Conservation (phyloP, 2,329 filamentous ascomycete genomes). For the Apiospora kogelbergensis region DNA sequence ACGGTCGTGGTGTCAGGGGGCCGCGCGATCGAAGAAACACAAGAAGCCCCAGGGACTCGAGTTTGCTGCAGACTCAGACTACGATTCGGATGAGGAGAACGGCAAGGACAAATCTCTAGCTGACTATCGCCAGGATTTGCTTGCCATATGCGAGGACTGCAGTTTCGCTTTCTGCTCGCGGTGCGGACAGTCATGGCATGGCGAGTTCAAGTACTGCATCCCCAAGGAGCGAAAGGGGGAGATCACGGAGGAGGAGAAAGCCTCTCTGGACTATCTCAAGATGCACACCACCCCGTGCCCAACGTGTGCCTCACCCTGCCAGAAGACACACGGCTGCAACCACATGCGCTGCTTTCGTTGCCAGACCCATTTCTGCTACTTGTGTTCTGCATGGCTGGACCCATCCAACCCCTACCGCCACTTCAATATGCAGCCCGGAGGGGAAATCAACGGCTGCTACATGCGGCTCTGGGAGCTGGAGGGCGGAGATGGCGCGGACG, state of each 20-base stretch:
- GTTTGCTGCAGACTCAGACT: constrained; percentile 53
- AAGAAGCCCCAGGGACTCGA: constrained; percentile 69
- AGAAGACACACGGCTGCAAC: constrained; percentile 94
- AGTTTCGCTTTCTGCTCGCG: constrained; percentile 80
- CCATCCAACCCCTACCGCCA: constrained; percentile 82
- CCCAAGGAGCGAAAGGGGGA: constrained; percentile 67
- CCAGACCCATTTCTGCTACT: constrained; percentile 90
- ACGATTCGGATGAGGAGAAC: constrained; percentile 48
- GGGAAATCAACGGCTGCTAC: constrained; percentile 65
- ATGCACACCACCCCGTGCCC: constrained; percentile 85
- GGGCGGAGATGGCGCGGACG: constrained; percentile 67
- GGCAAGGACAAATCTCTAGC: constrained; percentile 32
- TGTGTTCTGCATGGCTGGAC: constrained; percentile 85
- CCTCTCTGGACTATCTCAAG: constrained; percentile 80
- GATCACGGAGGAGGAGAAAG: constrained; percentile 80
- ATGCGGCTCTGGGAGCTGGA: constrained; percentile 90
- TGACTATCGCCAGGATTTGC: constrained; percentile 50
- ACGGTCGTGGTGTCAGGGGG: constrained; percentile 86
- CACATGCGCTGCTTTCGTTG: constrained; percentile 95
- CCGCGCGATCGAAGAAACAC: constrained; percentile 74
- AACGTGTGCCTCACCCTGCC: constrained; percentile 78
- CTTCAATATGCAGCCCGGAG: constrained; percentile 67
- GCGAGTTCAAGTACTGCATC: constrained; percentile 71
- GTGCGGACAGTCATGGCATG: constrained; percentile 82
- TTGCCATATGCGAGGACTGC: constrained; percentile 88